phyloP scores from a whole-genome alignment of 441 rosid species.

The Erodium chrysanthum region DNA sequence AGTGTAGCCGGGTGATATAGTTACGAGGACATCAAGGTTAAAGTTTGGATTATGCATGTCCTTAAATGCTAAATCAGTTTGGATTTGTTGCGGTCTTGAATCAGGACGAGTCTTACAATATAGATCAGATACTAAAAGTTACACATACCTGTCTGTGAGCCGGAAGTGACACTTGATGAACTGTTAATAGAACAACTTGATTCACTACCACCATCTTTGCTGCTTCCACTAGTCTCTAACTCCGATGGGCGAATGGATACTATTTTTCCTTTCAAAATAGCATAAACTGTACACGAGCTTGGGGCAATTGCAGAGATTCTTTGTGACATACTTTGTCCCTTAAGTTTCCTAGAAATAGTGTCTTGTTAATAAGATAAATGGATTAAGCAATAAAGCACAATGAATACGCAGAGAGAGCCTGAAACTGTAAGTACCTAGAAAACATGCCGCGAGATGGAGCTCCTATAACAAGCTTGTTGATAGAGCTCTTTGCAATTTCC shows the following conservation, averaged over 20 bases:
- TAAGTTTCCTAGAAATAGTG: slow-evolving; percentile 34
- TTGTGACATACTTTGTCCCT: slow-evolving; percentile 43
- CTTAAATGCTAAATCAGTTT: too few species aligned
- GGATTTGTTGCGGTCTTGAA: too few species aligned
- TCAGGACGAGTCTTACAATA: not conserved
- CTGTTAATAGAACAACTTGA: slow-evolving; percentile 35
- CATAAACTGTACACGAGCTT: slow-evolving; percentile 66
- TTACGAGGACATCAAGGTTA: too few species aligned
- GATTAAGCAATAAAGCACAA: not conserved
- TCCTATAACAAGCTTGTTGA: slow-evolving; percentile 75
- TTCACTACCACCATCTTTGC: slow-evolving; percentile 36
- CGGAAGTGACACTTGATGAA: slow-evolving; percentile 33
- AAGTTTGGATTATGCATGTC: too few species aligned
- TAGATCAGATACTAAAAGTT: slow-evolving; percentile 10
- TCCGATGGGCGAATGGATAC: slow-evolving; percentile 71
- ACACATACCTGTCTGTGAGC: slow-evolving; percentile 40
- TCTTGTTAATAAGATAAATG: slow-evolving; percentile 10
- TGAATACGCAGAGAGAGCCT: not conserved
- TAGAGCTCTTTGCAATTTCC: slow-evolving; percentile 38
- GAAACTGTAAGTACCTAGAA: slow-evolving; percentile 32
- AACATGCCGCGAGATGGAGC: slow-evolving; percentile 55
- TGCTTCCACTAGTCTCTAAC: slow-evolving; percentile 37
- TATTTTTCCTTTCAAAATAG: slow-evolving; percentile 65
- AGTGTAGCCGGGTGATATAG: not conserved
- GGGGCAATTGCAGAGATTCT: slow-evolving; percentile 57